A percentile compares a stretch with the other conserved stretches of the same genome.
These are phyloP conservation scores for Tetrapisispora fleetii DNA, from an alignment of 805 yeast genomes.

Conservation along the genomic window DNA sequence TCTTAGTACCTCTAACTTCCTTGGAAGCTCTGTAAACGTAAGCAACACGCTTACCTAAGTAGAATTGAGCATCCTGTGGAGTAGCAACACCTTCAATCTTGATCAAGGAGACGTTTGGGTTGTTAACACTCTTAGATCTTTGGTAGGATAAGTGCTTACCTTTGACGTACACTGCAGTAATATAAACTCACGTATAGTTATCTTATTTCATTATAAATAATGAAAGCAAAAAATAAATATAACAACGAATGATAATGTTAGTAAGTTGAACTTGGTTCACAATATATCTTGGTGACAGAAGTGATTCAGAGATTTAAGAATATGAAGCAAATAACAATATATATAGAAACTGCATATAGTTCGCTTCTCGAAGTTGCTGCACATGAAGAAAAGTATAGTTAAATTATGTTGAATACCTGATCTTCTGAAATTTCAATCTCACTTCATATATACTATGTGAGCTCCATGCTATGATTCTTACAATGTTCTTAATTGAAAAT, in stretches of 20 bases:
- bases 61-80: slow-evolving; percentile 94
- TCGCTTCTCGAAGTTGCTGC: no score
- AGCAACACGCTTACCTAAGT: slow-evolving; percentile 99
- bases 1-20: slow-evolving; percentile 97
- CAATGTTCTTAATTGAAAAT: no score
- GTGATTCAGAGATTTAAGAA: not conserved
- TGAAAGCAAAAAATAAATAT: not conserved
- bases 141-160: slow-evolving; percentile 99
- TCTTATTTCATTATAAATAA: not conserved
- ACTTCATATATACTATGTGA: no score
- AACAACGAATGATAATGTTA: slow-evolving; percentile 4
- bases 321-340: no score
- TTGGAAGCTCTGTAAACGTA: slow-evolving; percentile 98
- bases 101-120: slow-evolving; percentile 95
- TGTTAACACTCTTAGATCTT: slow-evolving; percentile 96
- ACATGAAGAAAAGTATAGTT: no score
- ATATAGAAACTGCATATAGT: no score
- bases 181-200: not conserved
- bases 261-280: not conserved
- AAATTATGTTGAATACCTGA: no score
- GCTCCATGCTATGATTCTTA: no score
- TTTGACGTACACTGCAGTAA: slow-evolving; percentile 85
- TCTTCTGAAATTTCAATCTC: no score
- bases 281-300: not conserved
- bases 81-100: slow-evolving; percentile 92